phyloP scores from a whole-genome alignment of 306 rosid species.

The Vicia sativa region DNA sequence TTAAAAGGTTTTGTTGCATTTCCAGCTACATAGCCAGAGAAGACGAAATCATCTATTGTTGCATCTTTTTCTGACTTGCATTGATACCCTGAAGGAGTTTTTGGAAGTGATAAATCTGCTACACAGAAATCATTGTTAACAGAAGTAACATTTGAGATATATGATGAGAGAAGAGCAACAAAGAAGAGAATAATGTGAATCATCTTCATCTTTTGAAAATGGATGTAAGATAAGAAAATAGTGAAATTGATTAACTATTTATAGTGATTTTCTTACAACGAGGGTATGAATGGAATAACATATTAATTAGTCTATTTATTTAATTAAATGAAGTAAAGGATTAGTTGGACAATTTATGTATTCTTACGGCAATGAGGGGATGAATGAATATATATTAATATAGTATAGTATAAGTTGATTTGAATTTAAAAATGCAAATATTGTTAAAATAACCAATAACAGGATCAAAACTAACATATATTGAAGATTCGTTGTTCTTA shows the following conservation, averaged over 20 bases:
- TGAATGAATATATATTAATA: no score
- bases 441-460: no score
- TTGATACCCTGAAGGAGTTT: constrained; percentile 7
- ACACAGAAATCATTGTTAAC: neutral
- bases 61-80: constrained; percentile 3
- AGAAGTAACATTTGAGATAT: neutral
- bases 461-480: no score
- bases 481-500: no score
- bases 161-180: neutral
- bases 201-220: neutral
- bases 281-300: no score
- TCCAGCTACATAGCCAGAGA: neutral
- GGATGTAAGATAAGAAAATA: neutral
- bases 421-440: no score
- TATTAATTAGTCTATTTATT: no score
- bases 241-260: neutral
- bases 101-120: neutral
- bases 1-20: neutral
- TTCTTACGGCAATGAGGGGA: no score
- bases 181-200: neutral
- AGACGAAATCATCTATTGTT: neutral
- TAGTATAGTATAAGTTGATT: no score
- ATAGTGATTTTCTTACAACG: neutral
- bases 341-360: no score
- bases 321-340: no score